Evolutionary conservation across 768 basidiomycete genomes (phyloP).

Genomic region (Mycena pura): DNA sequence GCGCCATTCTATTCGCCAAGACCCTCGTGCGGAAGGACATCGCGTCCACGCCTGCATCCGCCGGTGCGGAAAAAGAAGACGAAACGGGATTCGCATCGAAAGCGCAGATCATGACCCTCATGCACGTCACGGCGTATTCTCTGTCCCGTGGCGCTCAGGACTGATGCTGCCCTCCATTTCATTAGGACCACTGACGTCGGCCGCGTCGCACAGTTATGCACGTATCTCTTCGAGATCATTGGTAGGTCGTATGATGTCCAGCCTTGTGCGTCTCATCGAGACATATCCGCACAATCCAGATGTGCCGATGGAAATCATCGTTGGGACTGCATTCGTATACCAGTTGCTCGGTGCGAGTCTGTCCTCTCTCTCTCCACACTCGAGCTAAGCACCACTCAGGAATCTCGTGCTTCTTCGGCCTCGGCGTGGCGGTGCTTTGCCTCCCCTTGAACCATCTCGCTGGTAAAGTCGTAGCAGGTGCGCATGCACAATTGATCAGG

Average conservation of each 20-base stretch:
- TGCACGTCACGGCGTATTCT: slow-evolving; percentile 42
- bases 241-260: slow-evolving; percentile 48
- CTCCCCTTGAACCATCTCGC: slow-evolving; percentile 84
- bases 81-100: slow-evolving; percentile 69
- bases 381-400: slow-evolving; percentile 24
- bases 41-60: slow-evolving; percentile 47
- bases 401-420: slow-evolving; percentile 79
- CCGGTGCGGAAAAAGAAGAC: slow-evolving; percentile 39
- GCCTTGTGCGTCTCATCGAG: neutral
- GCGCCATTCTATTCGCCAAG: slow-evolving; percentile 70
- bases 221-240: slow-evolving; percentile 75
- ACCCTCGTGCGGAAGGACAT: slow-evolving; percentile 73
- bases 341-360: slow-evolving; percentile 68
- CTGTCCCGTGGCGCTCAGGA: neutral
- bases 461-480: slow-evolving; percentile 72
- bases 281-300: slow-evolving; percentile 46
- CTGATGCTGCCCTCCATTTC: neutral
- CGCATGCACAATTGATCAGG: neutral
- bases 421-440: slow-evolving; percentile 73
- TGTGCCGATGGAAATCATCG: slow-evolving; percentile 75
- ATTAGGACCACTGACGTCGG: slow-evolving; percentile 87
- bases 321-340: slow-evolving; percentile 81
- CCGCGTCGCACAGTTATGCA: slow-evolving; percentile 81
- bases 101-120: slow-evolving; percentile 89
- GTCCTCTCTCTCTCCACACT: neutral